Base-by-base conservation (phyloP, 257 asterid species). In the Solanum stenotomum region DNA sequence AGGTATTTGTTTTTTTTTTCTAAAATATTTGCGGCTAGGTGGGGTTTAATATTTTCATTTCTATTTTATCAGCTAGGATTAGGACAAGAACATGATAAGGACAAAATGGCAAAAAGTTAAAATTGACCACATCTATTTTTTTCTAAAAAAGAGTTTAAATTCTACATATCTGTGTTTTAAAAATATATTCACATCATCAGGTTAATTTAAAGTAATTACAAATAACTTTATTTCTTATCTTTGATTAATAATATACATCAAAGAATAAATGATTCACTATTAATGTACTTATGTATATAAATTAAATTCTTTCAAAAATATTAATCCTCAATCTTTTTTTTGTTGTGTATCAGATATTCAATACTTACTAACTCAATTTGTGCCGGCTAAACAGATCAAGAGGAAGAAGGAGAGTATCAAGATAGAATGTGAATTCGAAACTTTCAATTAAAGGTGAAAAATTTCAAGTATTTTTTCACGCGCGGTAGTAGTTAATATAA, bases 401-500 rank as follows among this genome's bases (percentile, higher is more conserved):
- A 71, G 13, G 4, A 16, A 31, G 0, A 71, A 71, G 25, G 3
- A 4, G 12, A 31, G n/a, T 31, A 71, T 31, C 7, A 71, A 31
- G 1, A 71, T 0, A 31, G 12, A 71, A 16, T 71, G 3, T 31
- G 2, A 14, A 31, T 31, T 8, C 1, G 0, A 5, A 31, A 29
- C 1, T 16, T 29, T 4, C 0, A 15, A 15, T 31, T 0, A 70
- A 70, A 71, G 3, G 0, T 6, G 4, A 29, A 14, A 29, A 29
- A 29, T 29, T 29, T 29, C 31, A 34, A 20, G 4, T 20, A 88
- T 93, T 37, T 86, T 92, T 1, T 90, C 98, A 3, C 84, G 91
- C 86, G 89, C 95, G 31, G 1, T 29, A 29, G 31, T 95, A 1
- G 79, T 95, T 38, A 49, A 49, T 15, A 49, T 49, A 3, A n/a